Evolutionary conservation across 129 eudicot species (phyloP), one percentile per base, ranked within the genome.

Genomic region (Chrysanthemum lavandulifolium): DNA sequence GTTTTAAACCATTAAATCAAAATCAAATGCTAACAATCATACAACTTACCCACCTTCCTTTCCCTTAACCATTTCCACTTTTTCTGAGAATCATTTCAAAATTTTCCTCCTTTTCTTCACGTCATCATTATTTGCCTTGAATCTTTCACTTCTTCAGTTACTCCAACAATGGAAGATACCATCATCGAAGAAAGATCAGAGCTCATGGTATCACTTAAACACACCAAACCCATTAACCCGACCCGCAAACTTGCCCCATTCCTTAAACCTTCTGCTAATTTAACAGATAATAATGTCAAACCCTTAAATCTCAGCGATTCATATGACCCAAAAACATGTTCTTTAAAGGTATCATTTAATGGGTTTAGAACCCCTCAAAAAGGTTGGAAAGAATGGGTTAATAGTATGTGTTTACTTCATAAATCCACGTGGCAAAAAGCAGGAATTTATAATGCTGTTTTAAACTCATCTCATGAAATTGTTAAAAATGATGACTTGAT

Each of bases 301-400:
- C 54, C 68, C 31, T 40, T 81, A 15, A 5, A 14, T 29, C 40
- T 45, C 16, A 77, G 25, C 25, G 64, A 0, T 57, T 72, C 52
- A 29, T 61, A 2, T 55, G 19, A 12, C 58, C 78, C 55, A 13
- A 54, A 68, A 45, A 62, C 8, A 12, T 13, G 4, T 12, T 13
- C 65, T 6, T 23, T 70, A 51, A 50, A 68, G 11, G 69, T 79
- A 18, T 29, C 70, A 19, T 80, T 76, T 63, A 77, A 73, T 15
- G 84, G 84, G 10, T 84, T 82, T 74, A 53, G 76, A 19, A 10
- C 9, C 19, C 82, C 64, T 5, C 60, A 9, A 10, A 52, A 15
- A 23, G 64, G 73, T 19, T 84, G 88, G 88, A 77, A 73, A 18
- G 18, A 27, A 0, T 81, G 86, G 89, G 74, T 78, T 9, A 58